Base-by-base conservation (phyloP, 1,139 yeast species). In the Scheffersomyces titani region DNA sequence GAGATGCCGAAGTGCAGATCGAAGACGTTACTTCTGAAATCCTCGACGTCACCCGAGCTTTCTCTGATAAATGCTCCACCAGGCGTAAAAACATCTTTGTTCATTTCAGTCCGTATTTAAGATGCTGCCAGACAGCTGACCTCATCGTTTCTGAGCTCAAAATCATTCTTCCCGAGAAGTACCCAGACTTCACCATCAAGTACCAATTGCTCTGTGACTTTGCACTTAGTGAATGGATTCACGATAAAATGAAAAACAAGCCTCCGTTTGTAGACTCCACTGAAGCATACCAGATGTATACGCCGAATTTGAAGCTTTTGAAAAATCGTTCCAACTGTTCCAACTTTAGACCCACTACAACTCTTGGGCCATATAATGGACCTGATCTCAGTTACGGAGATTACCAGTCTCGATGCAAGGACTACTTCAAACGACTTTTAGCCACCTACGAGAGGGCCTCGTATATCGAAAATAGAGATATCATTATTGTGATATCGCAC, bases 151-250 rank as follows among this genome's bases (percentile, higher is more conserved):
- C 77, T 18, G 65, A 69, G 47, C 64, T 80, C 55, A 73, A 71
- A 60, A 61, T 65, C 30, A 55, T 61, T 50, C 58, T 77, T 16
- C 63, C 61, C 24, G 61, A 63, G 18, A 61, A 62, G 57, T 72
- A 61, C 58, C 80, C 81, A 19, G 64, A 72, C 51, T 72, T 71
- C 58, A 76, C 75, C 61, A 62, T 76, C 24, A 63, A 79, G 60
- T 78, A 73, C 64, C 83, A 76, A 59, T 66, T 80, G 44, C 63
- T 79, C 52, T 80, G 83, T 2, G 84, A 80, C 63, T 79, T 80
- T 69, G 83, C 83, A 16, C 66, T 79, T 45, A 74, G 80, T 52
- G 84, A 80, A 62, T 80, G 84, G 84, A 71, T 80, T 58, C 83
- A 80, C 59, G 83, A 78, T 56, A 71, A 74, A 52, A 79, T 79